These are phyloP conservation scores for Nevesoporus exiguus DNA, from an alignment of 768 basidiomycete genomes.

Conservation along the genomic window DNA sequence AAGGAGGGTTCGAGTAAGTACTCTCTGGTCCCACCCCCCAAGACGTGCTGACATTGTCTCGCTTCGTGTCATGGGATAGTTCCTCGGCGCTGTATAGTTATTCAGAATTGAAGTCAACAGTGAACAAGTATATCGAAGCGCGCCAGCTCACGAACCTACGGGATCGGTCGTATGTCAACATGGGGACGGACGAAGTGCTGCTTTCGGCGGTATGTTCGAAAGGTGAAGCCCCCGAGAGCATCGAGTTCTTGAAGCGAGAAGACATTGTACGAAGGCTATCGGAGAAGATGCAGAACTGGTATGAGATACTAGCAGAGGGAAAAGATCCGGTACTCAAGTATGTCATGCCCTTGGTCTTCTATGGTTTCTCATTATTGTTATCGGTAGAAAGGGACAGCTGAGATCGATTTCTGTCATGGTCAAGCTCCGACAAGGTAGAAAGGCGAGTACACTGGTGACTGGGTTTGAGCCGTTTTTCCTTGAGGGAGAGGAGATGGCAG, in stretches of 20 bases:
- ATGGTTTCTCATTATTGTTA: neutral
- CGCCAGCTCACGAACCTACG: slow-evolving; percentile 61
- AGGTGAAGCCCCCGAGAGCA: slow-evolving; percentile 23
- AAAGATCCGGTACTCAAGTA: slow-evolving; percentile 60
- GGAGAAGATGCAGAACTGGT: slow-evolving; percentile 74
- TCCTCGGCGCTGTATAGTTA: slow-evolving; percentile 51
- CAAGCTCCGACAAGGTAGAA: slow-evolving; percentile 76
- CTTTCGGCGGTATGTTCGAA: slow-evolving; percentile 37
- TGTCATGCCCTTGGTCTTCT: slow-evolving; percentile 21
- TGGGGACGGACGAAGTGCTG: slow-evolving; percentile 46
- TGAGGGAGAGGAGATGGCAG: slow-evolving; percentile 68
- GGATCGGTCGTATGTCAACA: slow-evolving; percentile 68
- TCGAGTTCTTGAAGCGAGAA: slow-evolving; percentile 64
- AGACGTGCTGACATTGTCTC: neutral
- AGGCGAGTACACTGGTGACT: slow-evolving; percentile 70
- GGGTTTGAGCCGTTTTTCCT: slow-evolving; percentile 78
- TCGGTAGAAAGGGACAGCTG: slow-evolving; percentile 67
- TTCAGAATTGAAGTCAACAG: slow-evolving; percentile 50
- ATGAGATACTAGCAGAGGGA: slow-evolving; percentile 55
- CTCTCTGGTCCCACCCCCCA: neutral
- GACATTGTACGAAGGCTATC: slow-evolving; percentile 53
- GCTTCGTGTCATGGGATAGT: slow-evolving; percentile 34
- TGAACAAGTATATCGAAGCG: slow-evolving; percentile 61
- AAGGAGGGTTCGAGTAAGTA: slow-evolving; percentile 58
- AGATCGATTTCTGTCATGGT: slow-evolving; percentile 65